phyloP scores from a whole-genome alignment of 495 filamentous ascomycete species.

The Xylaria cubensis region DNA sequence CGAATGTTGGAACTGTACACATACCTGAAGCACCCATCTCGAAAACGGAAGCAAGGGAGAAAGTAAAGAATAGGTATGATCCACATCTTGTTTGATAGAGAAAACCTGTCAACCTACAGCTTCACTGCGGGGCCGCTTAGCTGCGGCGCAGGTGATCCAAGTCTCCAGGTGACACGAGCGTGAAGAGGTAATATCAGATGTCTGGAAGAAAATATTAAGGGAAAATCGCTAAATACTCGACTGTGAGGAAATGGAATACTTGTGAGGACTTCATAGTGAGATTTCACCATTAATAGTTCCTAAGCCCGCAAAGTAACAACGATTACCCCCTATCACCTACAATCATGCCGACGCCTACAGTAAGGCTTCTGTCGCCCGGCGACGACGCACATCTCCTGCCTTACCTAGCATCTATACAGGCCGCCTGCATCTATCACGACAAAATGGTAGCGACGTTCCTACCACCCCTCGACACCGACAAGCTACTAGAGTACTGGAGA shows the following conservation, averaged over 20 bases:
- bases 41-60: not conserved
- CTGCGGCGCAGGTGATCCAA: not conserved
- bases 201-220: no score
- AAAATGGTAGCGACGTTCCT: slow-evolving; percentile 48
- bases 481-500: slow-evolving; percentile 49
- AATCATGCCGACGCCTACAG: not conserved
- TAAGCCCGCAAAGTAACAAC: not conserved
- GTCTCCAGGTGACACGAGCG: not conserved
- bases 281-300: not conserved
- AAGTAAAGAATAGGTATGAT: not conserved
- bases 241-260: not conserved
- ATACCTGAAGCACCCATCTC: not conserved
- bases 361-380: slow-evolving; percentile 35
- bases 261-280: not conserved
- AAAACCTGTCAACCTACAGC: not conserved
- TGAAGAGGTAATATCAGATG: not conserved
- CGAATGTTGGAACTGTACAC: not conserved
- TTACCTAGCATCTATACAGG: slow-evolving; percentile 50
- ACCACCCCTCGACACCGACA: slow-evolving; percentile 47
- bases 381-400: slow-evolving; percentile 45
- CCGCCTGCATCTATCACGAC: slow-evolving; percentile 47
- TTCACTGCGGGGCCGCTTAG: not conserved
- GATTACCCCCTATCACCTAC: not conserved
- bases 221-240: not conserved
- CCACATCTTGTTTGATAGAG: not conserved